Conservation (phyloP, 2,329 filamentous ascomycete genomes). For the Zasmidium citrigriseum region DNA sequence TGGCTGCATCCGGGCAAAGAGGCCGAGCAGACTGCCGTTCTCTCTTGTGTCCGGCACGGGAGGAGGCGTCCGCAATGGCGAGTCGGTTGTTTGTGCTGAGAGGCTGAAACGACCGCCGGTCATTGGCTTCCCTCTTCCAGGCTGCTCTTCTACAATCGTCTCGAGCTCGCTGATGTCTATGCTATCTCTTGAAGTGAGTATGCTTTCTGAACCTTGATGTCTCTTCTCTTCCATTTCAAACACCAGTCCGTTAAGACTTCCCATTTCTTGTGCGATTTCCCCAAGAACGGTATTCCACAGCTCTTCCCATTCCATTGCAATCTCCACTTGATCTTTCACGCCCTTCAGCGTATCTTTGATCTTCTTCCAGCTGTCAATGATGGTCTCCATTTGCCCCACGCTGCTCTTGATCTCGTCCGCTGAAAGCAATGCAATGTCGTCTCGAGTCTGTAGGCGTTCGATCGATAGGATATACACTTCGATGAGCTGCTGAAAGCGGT, state of each 20-base stretch:
- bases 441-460: conserved; percentile 78
- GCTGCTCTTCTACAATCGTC: conserved; percentile 88
- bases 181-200: conserved; percentile 51
- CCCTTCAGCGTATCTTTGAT: conserved; percentile 75
- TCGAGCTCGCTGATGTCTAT: conserved; percentile 86
- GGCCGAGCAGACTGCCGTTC: conserved; percentile 80
- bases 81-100: conserved; percentile 54
- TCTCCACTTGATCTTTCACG: conserved; percentile 88
- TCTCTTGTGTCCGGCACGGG: conserved; percentile 63
- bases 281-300: conserved; percentile 92
- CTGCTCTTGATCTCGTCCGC: conserved; percentile 71
- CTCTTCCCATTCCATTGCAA: conserved; percentile 99
- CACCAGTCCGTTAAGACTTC: conserved; percentile 75
- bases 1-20: conserved; percentile 95
- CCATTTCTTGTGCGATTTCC: conserved; percentile 87
- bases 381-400: conserved; percentile 85
- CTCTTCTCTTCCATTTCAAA: conserved; percentile 98
- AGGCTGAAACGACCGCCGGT: conserved; percentile 65
- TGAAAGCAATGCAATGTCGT: conserved; percentile 72
- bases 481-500: conserved; percentile 83
- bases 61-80: conserved; percentile 62
- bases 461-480: conserved; percentile 94
- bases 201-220: conserved; percentile 74
- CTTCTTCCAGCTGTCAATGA: conserved; percentile 79
- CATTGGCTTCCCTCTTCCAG: conserved; percentile 47